These are phyloP conservation scores for Gilbertella persicaria DNA, from an alignment of 371 early-diverging fungal genomes.

Conservation along the genomic window DNA sequence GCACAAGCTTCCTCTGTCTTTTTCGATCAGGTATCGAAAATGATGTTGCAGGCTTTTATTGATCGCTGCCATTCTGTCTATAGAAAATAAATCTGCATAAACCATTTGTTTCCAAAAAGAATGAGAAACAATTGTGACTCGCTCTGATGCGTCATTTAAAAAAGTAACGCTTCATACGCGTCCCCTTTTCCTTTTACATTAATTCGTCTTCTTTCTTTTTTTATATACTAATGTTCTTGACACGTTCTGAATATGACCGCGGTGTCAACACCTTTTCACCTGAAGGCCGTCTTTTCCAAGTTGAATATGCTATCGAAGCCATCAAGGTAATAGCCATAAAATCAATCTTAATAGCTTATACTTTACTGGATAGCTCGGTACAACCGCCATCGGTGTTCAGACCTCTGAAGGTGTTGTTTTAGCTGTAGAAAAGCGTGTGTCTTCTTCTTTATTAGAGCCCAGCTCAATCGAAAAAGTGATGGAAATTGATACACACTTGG, in stretches of 20 bases:
- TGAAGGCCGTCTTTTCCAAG: conserved; percentile 98
- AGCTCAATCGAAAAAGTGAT: conserved; percentile 96
- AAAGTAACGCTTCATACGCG: neutral
- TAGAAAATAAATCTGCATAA: conserved; percentile 34
- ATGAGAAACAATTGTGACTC: no score
- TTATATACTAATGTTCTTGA: conserved; percentile 60
- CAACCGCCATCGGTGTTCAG: conserved; percentile 97
- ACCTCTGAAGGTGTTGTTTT: conserved; percentile 92
- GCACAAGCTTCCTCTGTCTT: conserved; percentile 74
- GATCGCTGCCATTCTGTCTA: conserved; percentile 65
- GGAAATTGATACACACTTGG: conserved; percentile 94
- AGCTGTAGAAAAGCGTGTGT: conserved; percentile 96
- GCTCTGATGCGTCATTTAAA: no score
- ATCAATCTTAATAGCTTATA: neutral
- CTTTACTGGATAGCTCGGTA: conserved; percentile 73
- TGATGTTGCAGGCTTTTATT: conserved; percentile 77
- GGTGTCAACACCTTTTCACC: conserved; percentile 99
- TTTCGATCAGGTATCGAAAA: conserved; percentile 73
- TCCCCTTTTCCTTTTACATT: neutral
- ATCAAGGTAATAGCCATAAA: conserved; percentile 78
- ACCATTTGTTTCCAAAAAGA: no score
- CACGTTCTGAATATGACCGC: conserved; percentile 95
- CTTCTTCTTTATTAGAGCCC: conserved; percentile 89
- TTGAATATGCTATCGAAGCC: conserved; percentile 99
- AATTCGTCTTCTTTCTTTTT: neutral